Conservation (phyloP, 2,329 filamentous ascomycete genomes). For the Fonsecaea multimorphosa region DNA sequence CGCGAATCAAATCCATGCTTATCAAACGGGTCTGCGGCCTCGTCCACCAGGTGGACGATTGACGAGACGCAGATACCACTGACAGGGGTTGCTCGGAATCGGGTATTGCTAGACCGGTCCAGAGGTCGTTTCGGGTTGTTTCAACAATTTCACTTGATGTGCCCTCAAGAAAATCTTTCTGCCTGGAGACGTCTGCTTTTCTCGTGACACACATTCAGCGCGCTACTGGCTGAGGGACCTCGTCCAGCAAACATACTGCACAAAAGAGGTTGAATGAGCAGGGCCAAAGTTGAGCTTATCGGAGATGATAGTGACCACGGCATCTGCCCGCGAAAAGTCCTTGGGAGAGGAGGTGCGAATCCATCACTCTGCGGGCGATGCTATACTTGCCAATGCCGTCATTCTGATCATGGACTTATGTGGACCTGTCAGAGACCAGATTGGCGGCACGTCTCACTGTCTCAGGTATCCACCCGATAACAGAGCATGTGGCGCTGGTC, state of each 20-base stretch:
- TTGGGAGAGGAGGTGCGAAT: not conserved
- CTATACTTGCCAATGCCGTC: not conserved
- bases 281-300: not conserved
- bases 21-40: not conserved
- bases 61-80: not conserved
- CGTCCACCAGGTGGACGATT: not conserved
- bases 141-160: not conserved
- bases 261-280: not conserved
- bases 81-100: not conserved
- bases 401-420: not conserved
- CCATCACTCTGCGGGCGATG: not conserved
- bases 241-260: not conserved
- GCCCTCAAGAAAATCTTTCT: not conserved
- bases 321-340: not conserved
- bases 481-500: slow-evolving; percentile 3
- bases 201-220: not conserved
- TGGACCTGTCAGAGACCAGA: slow-evolving; percentile 5
- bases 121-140: not conserved
- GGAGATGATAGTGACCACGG: not conserved
- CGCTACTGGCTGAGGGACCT: not conserved
- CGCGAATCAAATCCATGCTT: not conserved
- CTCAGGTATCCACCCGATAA: slow-evolving; percentile 1
- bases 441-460: slow-evolving; percentile 12
- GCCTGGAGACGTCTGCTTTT: not conserved
- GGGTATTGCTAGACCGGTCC: not conserved